Conservation (phyloP, 1,284 basidiomycete genomes). For the Malassezia nana region DNA sequence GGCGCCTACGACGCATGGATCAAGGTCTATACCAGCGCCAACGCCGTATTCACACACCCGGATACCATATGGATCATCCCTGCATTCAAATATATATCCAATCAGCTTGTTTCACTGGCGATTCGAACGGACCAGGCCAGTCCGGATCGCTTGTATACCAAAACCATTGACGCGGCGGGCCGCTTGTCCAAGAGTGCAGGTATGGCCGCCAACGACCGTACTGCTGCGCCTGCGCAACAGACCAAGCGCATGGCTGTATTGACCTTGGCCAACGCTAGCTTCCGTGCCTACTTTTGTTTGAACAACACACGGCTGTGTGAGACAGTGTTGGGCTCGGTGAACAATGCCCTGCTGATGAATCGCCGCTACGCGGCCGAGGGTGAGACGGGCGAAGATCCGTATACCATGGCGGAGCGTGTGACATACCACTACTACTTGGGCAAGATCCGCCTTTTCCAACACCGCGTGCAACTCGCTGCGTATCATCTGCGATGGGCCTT, state of each 20-base stretch:
- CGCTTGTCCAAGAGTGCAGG: constrained; percentile 41
- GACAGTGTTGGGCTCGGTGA: constrained; percentile 50
- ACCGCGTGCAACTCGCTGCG: constrained; percentile 46
- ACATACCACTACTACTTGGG: constrained; percentile 50
- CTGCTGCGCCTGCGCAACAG: constrained; percentile 23
- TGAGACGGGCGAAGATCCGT: constrained; percentile 40
- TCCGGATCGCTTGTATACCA: constrained; percentile 8
- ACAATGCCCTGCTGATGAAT: constrained; percentile 46
- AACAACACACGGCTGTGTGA: constrained; percentile 51
- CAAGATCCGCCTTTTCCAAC: constrained; percentile 49
- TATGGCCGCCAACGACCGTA: constrained; percentile 43
- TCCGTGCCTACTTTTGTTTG: constrained; percentile 45
- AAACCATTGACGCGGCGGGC: constrained; percentile 43
- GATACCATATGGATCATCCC: constrained; percentile 47
- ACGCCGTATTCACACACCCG: constrained; percentile 39
- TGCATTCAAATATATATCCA: constrained; percentile 25
- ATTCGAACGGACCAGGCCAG: constrained; percentile 17
- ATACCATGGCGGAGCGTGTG: constrained; percentile 47
- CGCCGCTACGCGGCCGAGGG: constrained; percentile 7
- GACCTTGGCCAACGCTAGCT: constrained; percentile 42
- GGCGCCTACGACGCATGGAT: constrained; percentile 30
- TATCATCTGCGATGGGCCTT: constrained; percentile 49
- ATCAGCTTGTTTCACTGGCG: constrained; percentile 23
- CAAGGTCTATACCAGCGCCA: constrained; percentile 32
- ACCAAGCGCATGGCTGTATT: constrained; percentile 42